phyloP scores from a whole-genome alignment of 805 yeast genomes.

The Candida tallmaniae region DNA sequence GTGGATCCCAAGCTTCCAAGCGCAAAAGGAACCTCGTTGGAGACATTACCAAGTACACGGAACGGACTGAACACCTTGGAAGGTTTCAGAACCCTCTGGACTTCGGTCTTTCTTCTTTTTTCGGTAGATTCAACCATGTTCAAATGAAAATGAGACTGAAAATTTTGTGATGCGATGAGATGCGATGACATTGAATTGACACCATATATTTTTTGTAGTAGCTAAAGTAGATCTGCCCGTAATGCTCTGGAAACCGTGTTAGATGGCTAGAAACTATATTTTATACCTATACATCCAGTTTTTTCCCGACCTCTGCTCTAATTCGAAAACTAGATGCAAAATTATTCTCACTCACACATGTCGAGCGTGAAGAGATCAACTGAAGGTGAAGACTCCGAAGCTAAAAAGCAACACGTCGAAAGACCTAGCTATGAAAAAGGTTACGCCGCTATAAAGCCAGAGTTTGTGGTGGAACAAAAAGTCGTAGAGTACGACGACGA shows the following conservation, averaged over 20 bases:
- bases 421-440: conserved; percentile 49
- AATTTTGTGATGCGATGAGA: too few species aligned
- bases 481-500: conserved; percentile 34
- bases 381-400: conserved; percentile 6
- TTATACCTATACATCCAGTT: too few species aligned
- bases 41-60: conserved; percentile 82
- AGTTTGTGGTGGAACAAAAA: conserved; percentile 50
- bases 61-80: conserved; percentile 73
- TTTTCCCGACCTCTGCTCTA: too few species aligned
- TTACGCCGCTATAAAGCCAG: conserved; percentile 71
- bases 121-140: background rate
- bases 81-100: conserved; percentile 8
- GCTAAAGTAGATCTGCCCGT: too few species aligned
- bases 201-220: too few species aligned
- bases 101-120: background rate
- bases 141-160: too few species aligned
- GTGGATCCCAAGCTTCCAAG: conserved; percentile 85
- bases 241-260: too few species aligned
- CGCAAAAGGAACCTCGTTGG: conserved; percentile 81
- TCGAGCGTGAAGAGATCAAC: conserved; percentile 9
- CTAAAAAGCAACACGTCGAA: conserved; percentile 12
- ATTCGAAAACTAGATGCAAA: too few species aligned
- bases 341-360: too few species aligned
- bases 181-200: too few species aligned
- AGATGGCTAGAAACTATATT: too few species aligned